phyloP scores from a whole-genome alignment of 805 yeast species.

The Helenozyma rhizophorensis region DNA sequence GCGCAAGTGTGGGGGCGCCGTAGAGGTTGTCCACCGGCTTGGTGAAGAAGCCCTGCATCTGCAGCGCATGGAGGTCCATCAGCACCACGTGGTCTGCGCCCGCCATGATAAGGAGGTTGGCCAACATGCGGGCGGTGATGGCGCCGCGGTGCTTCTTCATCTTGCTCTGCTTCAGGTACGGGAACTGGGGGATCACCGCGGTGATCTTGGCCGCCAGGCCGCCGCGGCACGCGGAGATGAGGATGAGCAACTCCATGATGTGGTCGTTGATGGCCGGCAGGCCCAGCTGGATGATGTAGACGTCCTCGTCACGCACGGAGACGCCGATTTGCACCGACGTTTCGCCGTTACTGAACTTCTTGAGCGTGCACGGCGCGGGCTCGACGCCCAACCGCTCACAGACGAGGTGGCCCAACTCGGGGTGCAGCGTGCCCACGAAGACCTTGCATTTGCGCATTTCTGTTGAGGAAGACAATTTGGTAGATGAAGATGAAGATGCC shows the following conservation, averaged over 20 bases:
- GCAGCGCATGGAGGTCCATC: conserved; percentile 95
- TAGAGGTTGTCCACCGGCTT: conserved; percentile 96
- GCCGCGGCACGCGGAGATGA: conserved; percentile 93
- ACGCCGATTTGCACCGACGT: conserved; percentile 94
- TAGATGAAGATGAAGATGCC: too few relatives aligned
- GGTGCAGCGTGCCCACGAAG: conserved; percentile 95
- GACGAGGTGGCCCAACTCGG: conserved; percentile 85
- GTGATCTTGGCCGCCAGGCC: conserved; percentile 98
- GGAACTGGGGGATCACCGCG: conserved; percentile 96
- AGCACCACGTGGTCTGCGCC: conserved; percentile 99
- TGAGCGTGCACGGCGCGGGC: conserved; percentile 87
- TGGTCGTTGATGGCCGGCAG: conserved; percentile 87
- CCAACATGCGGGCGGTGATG: conserved; percentile 96
- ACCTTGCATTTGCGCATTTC: conserved; percentile 94
- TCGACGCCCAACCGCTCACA: conserved; percentile 89
- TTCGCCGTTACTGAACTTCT: conserved; percentile 95
- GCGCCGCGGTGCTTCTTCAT: conserved; percentile 99
- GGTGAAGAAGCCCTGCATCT: conserved; percentile 98
- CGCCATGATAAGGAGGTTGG: conserved; percentile 92
- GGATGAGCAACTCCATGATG: conserved; percentile 90
- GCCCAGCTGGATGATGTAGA: conserved; percentile 82
- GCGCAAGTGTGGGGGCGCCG: conserved; percentile 94
- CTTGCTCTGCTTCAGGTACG: conserved; percentile 88
- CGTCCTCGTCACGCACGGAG: conserved; percentile 95
- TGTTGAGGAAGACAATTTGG: too few relatives aligned